phyloP scores from a whole-genome alignment of 176 grass and related monocot species.

The barley (Hordeum vulgare) region DNA sequence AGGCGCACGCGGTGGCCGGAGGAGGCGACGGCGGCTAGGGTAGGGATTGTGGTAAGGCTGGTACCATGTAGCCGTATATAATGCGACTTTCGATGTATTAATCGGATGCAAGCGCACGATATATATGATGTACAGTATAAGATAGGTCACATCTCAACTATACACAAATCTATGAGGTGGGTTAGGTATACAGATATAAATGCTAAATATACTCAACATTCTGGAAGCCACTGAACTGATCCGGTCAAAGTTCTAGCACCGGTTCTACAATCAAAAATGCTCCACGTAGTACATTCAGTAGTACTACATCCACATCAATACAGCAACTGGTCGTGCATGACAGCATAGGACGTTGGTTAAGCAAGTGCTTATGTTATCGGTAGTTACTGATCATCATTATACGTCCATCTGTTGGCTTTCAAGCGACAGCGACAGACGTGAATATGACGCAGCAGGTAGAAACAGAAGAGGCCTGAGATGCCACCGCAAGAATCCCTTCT shows the following conservation, averaged over 20 bases:
- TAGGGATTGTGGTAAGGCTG: no score
- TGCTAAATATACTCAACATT: no score
- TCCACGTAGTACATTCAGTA: no score
- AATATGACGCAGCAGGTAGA: neutral
- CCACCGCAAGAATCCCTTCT: neutral
- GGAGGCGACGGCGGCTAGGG: no score
- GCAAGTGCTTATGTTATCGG: neutral
- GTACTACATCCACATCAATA: neutral
- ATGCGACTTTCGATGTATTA: no score
- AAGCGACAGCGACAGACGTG: neutral
- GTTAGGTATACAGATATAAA: no score
- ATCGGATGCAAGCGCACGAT: no score
- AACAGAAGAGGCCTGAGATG: neutral
- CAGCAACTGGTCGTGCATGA: neutral
- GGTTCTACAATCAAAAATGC: neutral
- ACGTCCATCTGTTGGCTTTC: neutral
- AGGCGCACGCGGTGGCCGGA: no score
- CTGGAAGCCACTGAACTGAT: neutral
- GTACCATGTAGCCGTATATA: no score
- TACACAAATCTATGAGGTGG: no score
- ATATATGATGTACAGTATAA: no score
- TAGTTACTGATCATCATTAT: neutral
- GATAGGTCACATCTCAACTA: no score
- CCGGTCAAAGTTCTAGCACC: neutral
- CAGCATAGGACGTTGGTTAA: neutral